Base-by-base conservation (phyloP, 2,329 filamentous ascomycete genomes). In the Proliferodiscus dingleyae region DNA sequence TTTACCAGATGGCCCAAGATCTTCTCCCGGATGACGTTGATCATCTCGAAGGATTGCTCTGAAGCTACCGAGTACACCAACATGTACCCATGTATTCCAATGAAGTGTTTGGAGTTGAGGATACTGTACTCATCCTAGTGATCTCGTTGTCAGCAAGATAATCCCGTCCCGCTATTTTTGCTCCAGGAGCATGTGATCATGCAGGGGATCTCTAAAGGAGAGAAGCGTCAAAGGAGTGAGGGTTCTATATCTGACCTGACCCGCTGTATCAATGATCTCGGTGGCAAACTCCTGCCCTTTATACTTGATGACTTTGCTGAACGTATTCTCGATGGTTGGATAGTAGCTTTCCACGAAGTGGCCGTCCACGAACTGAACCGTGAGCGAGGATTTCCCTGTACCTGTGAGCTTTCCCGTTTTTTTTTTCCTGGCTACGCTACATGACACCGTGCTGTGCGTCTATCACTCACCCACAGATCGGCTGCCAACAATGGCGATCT, bases 311-410 rank as follows among this genome's bases (percentile, higher is more conserved):
- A 89, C 84, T 68, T 95, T 95, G 74, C 86, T 94, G 67, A 98
- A 98, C 2, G 91, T 97, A 68, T 97, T 98, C 69, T 98, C 93
- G 62, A 98, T 97, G 32, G 93, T 98, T 28, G 93, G 93, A 68
- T 98, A 98, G 71, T 98, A 98, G 68, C 87, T 94, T 68, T 98
- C 93, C 63, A 98, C 91, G 65, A 98, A 98, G 71, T 95, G 90
- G 52, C 89, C 89, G 66, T 98, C 93, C 64, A 96, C 91, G 64
- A 93, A 97, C 65, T 91, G 91, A 38, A 97, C 93, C 10, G 93
- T 95, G 55, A 98, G 81, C 44, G 91, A 97, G 18, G 89, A 96
- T 76, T 98, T 98, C 68, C 93, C 93, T 97, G 61, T 49, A 43
- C n/a, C 24, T 44, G 44, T 41, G 18, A 45, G 43, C 19, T 18